Percentiles rank a stretch among this genome's conserved stretches.
Evolutionary conservation across 257 asterid genomes (phyloP).

Genomic region (Plantago major): DNA sequence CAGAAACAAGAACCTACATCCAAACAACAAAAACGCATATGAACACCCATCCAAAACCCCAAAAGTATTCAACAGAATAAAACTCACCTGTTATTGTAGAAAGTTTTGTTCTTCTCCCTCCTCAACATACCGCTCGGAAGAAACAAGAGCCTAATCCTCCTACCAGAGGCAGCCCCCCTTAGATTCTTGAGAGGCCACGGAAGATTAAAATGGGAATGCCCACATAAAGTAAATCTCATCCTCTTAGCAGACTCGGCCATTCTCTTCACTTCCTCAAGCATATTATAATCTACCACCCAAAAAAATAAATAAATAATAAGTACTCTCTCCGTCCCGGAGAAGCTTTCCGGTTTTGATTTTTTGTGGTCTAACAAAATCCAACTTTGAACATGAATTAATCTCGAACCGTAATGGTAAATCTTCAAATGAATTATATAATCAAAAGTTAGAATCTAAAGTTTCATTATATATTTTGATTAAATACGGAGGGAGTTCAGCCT

Average conservation of each 20-base stretch:
- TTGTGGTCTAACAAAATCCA: too few relatives aligned
- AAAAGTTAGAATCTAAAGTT: too few relatives aligned
- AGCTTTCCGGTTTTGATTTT: too few relatives aligned
- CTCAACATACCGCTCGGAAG: conserved; percentile 72
- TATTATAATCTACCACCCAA: conserved; percentile 48
- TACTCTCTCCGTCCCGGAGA: too few relatives aligned
- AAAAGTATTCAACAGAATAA: not conserved
- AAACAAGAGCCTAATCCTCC: conserved; percentile 48
- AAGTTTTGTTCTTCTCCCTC: conserved; percentile 58
- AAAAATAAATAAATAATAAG: too few relatives aligned
- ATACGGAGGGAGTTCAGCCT: too few relatives aligned
- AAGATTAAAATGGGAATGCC: conserved; percentile 36
- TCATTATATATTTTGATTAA: too few relatives aligned
- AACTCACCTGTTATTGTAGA: conserved; percentile 46
- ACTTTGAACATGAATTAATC: too few relatives aligned
- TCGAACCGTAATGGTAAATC: too few relatives aligned
- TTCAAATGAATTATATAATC: too few relatives aligned
- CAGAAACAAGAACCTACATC: too few relatives aligned
- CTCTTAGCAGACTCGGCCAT: conserved; percentile 82
- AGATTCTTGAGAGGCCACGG: conserved; percentile 58
- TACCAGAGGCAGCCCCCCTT: conserved; percentile 56
- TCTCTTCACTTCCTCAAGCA: conserved; percentile 92
- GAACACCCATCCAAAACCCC: not conserved
- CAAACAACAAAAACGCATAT: not conserved
- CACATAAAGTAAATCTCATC: conserved; percentile 51